phyloP scores from a whole-genome alignment of 768 basidiomycete species.

The Lentinus tigrinus region DNA sequence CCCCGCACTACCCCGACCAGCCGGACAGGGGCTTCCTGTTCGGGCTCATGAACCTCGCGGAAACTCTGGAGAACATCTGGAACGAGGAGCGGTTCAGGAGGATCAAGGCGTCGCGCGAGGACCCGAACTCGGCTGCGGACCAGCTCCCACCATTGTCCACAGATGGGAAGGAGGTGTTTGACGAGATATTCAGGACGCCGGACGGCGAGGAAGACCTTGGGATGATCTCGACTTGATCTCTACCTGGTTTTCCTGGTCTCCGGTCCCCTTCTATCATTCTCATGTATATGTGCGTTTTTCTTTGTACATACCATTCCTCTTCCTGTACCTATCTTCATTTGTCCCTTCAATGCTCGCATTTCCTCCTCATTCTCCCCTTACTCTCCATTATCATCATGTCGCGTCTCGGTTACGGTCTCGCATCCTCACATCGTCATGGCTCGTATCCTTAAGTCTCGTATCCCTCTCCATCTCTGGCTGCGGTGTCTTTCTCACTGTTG shows the following conservation, averaged over 20 bases:
- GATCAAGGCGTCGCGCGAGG: constrained; percentile 62
- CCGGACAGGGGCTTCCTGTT: constrained; percentile 95
- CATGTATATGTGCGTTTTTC: not conserved
- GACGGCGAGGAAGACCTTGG: constrained; percentile 70
- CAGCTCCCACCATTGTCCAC: constrained; percentile 64
- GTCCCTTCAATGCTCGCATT: not conserved
- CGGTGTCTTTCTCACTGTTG: not conserved
- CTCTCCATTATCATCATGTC: not conserved
- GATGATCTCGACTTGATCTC: constrained; percentile 65
- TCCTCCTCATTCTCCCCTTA: not conserved
- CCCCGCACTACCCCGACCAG: constrained; percentile 84
- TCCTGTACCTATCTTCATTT: not conserved
- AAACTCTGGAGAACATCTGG: constrained; percentile 82
- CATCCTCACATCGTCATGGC: not conserved
- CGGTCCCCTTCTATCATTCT: not conserved
- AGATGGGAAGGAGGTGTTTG: constrained; percentile 79
- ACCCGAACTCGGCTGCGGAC: constrained; percentile 41
- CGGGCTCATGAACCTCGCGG: constrained; percentile 80
- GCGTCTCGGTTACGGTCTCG: not conserved
- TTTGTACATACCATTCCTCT: not conserved
- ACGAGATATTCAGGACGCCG: constrained; percentile 59
- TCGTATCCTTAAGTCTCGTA: constrained; percentile 2
- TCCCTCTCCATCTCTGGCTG: not conserved
- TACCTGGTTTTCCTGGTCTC: not conserved
- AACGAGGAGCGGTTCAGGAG: constrained; percentile 76